Conservation (phyloP, 805 yeast species). For the Teunomyces atbi region DNA sequence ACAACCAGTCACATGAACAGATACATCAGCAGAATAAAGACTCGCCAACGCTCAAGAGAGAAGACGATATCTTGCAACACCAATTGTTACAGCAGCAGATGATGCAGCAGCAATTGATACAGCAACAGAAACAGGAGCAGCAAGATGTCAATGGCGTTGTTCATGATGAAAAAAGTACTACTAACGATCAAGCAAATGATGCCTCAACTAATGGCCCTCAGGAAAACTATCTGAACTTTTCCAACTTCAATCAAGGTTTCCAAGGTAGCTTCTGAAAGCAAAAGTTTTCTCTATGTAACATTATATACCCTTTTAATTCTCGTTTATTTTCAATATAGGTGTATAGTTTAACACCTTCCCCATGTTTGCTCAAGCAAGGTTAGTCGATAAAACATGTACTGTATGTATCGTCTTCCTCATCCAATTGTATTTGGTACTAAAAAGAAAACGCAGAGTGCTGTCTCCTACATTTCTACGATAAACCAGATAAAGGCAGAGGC, state of each 20-base stretch:
- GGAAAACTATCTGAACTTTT: slow-evolving; percentile 6
- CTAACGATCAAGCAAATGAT: not conserved
- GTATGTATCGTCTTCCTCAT: no score
- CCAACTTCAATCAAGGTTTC: slow-evolving; percentile 8
- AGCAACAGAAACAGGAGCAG: slow-evolving; percentile 3
- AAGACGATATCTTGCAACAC: slow-evolving; percentile 2
- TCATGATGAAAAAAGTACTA: not conserved
- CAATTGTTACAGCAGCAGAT: slow-evolving; percentile 8
- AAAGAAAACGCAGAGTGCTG: no score
- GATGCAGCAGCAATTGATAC: slow-evolving; percentile 8
- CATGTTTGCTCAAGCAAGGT: no score
- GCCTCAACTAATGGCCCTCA: not conserved
- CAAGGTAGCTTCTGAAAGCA: slow-evolving; percentile 9
- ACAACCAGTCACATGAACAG: not conserved
- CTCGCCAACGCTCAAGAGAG: slow-evolving; percentile 1
- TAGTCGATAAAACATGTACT: no score
- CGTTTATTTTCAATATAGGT: not conserved
- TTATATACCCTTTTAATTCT: slow-evolving; percentile 1
- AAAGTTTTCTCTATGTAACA: slow-evolving; percentile 2
- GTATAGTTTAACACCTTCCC: not conserved
- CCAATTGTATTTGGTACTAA: no score
- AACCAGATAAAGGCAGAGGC: no score
- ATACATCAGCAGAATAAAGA: slow-evolving; percentile 1
- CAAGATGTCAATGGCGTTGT: not conserved
- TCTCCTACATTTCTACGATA: no score